A percentile compares a stretch with the other conserved stretches of the same genome.
These are phyloP conservation scores for Starmerella cellae DNA, from an alignment of 805 yeast genomes.

Conservation along the genomic window DNA sequence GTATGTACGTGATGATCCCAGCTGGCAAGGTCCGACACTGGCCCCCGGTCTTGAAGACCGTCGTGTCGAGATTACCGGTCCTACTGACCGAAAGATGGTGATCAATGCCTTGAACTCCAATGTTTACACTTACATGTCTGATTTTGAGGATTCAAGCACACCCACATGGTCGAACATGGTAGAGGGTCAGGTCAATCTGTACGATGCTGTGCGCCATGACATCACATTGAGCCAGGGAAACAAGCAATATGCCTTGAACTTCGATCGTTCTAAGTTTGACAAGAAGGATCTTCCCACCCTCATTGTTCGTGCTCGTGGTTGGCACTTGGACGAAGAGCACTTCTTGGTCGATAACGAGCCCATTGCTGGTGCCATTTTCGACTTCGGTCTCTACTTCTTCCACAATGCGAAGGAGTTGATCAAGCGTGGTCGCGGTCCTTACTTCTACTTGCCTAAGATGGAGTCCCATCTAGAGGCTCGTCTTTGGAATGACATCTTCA, in stretches of 20 bases:
- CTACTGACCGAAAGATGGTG: conserved; percentile 64
- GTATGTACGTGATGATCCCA: conserved; percentile 47
- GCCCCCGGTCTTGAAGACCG: conserved; percentile 59
- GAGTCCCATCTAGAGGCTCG: conserved; percentile 66
- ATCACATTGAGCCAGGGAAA: conserved; percentile 31
- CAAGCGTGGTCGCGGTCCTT: conserved; percentile 51
- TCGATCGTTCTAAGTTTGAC: conserved; percentile 29
- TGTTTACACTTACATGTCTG: conserved; percentile 65
- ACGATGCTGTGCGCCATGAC: conserved; percentile 52
- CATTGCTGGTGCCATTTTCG: conserved; percentile 51
- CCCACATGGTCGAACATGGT: conserved; percentile 58
- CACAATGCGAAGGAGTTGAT: conserved; percentile 51
- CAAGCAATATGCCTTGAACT: conserved; percentile 41
- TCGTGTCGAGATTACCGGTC: conserved; percentile 65
- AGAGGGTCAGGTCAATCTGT: conserved; percentile 57
- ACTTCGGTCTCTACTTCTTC: conserved; percentile 57
- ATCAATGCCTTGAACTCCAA: conserved; percentile 57
- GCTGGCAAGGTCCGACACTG: conserved; percentile 59
- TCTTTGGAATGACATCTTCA: conserved; percentile 62
- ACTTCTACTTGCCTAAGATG: conserved; percentile 64
- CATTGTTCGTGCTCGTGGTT: conserved; percentile 49
- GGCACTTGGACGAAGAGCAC: conserved; percentile 61
- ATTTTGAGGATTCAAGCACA: conserved; percentile 59
- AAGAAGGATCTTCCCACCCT: conserved; percentile 39
- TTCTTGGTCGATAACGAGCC: conserved; percentile 55